Percentiles rank a stretch among this genome's conserved stretches.
phyloP scores from a whole-genome alignment of 108 stramenopile genomes.

The Cyclotella cryptica region DNA sequence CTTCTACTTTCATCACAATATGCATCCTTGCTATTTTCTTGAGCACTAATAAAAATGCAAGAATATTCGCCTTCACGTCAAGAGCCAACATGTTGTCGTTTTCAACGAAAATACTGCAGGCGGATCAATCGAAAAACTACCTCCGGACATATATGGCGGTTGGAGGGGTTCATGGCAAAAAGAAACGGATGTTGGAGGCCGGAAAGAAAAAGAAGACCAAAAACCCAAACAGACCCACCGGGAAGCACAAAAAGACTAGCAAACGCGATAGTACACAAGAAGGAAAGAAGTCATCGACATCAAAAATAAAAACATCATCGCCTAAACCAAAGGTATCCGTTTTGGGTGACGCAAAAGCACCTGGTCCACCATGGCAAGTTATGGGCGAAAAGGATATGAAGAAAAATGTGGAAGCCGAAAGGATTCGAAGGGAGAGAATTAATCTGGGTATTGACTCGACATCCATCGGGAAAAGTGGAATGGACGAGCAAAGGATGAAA shows the following conservation, averaged over 20 bases:
- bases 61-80: not conserved
- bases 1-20: not conserved
- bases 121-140: not conserved
- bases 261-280: constrained; percentile 38
- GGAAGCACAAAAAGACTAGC: constrained; percentile 51
- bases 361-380: constrained; percentile 84
- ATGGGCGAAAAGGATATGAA: constrained; percentile 69
- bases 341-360: constrained; percentile 28
- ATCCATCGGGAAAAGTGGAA: constrained; percentile 9
- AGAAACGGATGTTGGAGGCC: constrained; percentile 38
- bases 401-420: constrained; percentile 70
- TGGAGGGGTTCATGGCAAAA: constrained; percentile 50
- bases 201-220: constrained; percentile 47
- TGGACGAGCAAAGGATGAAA: constrained; percentile 14
- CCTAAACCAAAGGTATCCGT: constrained; percentile 37
- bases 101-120: constrained; percentile 17
- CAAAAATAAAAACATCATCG: constrained; percentile 22
- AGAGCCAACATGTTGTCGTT: not conserved
- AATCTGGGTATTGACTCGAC: constrained; percentile 51
- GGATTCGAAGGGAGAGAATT: constrained; percentile 64
- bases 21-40: not conserved
- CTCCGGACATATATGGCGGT: constrained; percentile 26
- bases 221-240: constrained; percentile 17
- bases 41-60: not conserved
- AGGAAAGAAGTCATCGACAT: constrained; percentile 23